phyloP scores from a whole-genome alignment of 495 filamentous ascomycete species.

The Neurospora sp. region DNA sequence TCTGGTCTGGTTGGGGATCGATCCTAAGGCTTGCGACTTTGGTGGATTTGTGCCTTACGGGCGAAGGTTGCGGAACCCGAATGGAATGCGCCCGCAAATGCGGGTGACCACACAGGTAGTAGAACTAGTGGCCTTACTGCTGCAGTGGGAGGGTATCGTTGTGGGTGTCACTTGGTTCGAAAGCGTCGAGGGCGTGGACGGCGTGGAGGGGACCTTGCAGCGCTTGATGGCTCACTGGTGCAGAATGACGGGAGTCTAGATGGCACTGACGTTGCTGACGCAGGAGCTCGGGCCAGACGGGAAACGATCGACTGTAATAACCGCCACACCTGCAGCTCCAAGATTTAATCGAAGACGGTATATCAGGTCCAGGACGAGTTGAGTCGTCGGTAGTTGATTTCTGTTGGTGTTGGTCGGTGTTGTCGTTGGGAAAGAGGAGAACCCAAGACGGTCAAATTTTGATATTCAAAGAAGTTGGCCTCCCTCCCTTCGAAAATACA shows the following conservation, averaged over 20 bases:
- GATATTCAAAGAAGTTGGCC: neutral
- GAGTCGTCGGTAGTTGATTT: neutral
- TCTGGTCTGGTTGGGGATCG: neutral
- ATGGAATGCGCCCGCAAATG: neutral
- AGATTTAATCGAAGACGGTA: neutral
- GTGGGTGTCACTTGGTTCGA: neutral
- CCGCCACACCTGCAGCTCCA: neutral
- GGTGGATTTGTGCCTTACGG: neutral
- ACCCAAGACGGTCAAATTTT: neutral
- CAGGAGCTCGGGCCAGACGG: conserved; percentile 13
- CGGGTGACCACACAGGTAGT: neutral
- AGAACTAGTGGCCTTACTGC: neutral
- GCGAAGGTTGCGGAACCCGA: neutral
- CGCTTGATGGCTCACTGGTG: neutral
- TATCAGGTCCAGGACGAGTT: neutral
- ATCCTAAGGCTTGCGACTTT: neutral
- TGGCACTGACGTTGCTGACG: conserved; percentile 10
- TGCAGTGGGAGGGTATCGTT: neutral
- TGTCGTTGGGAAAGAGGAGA: neutral
- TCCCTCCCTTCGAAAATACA: neutral
- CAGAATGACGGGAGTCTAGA: neutral
- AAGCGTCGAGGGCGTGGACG: neutral
- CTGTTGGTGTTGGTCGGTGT: neutral
- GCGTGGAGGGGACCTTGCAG: neutral
- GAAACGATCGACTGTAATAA: conserved; percentile 16